Percentiles rank a stretch among this genome's conserved stretches.
phyloP scores from a whole-genome alignment of 2,329 filamentous ascomycete genomes.

The Sclerotinia borealis region DNA sequence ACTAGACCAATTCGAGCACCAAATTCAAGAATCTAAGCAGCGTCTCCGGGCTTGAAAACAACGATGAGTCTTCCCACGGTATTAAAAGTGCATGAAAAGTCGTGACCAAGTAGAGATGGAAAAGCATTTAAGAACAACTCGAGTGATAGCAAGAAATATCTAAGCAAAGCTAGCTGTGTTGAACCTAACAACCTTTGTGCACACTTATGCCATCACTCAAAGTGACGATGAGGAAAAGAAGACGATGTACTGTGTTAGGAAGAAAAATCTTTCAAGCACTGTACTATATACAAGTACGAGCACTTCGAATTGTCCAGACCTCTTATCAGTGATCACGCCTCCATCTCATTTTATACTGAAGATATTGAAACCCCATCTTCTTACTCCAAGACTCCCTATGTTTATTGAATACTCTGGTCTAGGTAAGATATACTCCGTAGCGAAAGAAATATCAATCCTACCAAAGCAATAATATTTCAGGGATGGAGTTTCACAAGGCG shows the following conservation, averaged over 20 bases:
- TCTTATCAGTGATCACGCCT: background rate
- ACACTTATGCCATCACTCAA: too few species aligned
- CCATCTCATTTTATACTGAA: background rate
- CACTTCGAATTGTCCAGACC: background rate
- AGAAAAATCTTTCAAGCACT: background rate
- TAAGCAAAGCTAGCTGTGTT: too few species aligned
- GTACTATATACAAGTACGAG: too few species aligned
- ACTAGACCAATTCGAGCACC: background rate
- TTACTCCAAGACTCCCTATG: too few species aligned
- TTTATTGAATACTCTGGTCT: too few species aligned
- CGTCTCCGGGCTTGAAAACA: background rate
- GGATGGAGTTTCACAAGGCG: background rate
- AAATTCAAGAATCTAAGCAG: too few species aligned
- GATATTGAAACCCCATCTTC: background rate
- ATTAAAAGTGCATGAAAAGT: background rate
- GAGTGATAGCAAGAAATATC: background rate
- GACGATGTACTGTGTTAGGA: too few species aligned
- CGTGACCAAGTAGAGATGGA: background rate
- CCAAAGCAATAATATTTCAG: background rate
- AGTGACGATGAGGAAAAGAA: background rate
- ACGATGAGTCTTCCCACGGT: background rate
- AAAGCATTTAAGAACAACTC: too few species aligned
- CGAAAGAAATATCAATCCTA: too few species aligned
- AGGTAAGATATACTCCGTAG: too few species aligned
- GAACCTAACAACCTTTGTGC: too few species aligned